Base-by-base conservation (phyloP, 2,329 filamentous ascomycete species). In the Hortaea sp. region DNA sequence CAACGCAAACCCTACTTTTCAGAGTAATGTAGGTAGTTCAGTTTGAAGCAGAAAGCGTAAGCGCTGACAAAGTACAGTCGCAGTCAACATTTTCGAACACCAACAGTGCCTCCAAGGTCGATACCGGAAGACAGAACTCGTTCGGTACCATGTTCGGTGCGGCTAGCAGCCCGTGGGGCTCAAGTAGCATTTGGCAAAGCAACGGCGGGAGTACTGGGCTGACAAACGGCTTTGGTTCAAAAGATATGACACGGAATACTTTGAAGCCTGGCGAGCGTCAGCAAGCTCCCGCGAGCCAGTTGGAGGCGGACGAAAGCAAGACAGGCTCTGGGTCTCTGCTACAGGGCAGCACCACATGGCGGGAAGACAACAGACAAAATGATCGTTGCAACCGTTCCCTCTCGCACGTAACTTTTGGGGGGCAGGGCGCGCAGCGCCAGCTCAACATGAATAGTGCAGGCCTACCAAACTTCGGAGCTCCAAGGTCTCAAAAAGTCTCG, bases 251-350 rank as follows among this genome's bases (percentile, higher is more conserved):
- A 30, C 45, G 57, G 32, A 58, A 59, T 28, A 54, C 39, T 45
- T 53, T 56, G 41, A 53, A 55, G 42, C 53, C 57, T 47, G 53
- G 55, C 43, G 56, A 57, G 32, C 48, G 32, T 6, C 30, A 42
- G 20, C 48, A 45, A 43, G 53, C 57, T 34, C 57, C 59, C 37
- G 51, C 56, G 7, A 50, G 55, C 20, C 37, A 39, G 20, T 7
- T n/a, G 13, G 37, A 50, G 57, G 5, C 43, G 52, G 52, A 72
- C 35, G 75, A 77, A 54, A 73, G 69, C 45, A 78, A 82, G 58
- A 81, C 79, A 3, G 84, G 84, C 42, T 86, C 84, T 5, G 75
- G 80, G 50, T 84, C 82, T 48, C 70, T 88, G 35, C 73, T 85
- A 49, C 74, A 78, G 10, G 49, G 43, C 39, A 78, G 80, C 38